phyloP scores from a whole-genome alignment of 169 alveolate genomes.

The Cryptosporidium parvum region DNA sequence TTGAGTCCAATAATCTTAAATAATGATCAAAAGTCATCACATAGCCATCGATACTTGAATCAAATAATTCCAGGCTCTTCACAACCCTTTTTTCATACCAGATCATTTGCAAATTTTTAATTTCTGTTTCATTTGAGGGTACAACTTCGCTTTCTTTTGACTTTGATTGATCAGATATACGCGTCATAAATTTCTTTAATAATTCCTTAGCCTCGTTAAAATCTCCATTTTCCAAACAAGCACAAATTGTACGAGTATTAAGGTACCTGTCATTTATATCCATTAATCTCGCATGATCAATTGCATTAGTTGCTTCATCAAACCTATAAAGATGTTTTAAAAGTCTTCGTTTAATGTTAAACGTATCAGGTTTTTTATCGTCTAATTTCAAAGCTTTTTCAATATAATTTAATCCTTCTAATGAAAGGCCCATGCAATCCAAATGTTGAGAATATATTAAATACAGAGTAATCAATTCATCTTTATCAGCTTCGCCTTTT shows the following conservation, averaged over 20 bases:
- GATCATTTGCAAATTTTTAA: constrained; percentile 36
- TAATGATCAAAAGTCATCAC: constrained; percentile 85
- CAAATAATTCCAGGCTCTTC: constrained; percentile 74
- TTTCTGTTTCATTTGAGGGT: background rate
- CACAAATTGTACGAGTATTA: constrained; percentile 69
- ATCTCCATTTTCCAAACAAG: constrained; percentile 40
- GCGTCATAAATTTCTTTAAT: background rate
- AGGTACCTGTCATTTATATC: constrained; percentile 64
- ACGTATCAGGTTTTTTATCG: constrained; percentile 72
- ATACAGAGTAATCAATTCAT: constrained; percentile 30
- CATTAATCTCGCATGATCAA: constrained; percentile 69
- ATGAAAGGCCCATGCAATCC: constrained; percentile 70
- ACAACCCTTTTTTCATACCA: constrained; percentile 57
- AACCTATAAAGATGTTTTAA: constrained; percentile 78
- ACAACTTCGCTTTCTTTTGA: background rate
- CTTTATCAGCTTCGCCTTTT: background rate
- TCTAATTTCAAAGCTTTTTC: constrained; percentile 65
- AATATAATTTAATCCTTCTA: constrained; percentile 67
- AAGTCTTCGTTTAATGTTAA: constrained; percentile 73
- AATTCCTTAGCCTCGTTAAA: constrained; percentile 35
- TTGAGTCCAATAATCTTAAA: constrained; percentile 84
- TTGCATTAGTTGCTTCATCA: constrained; percentile 61
- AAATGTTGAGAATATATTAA: constrained; percentile 76
- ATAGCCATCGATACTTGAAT: constrained; percentile 78
- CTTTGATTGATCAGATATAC: background rate